Evolutionary conservation across 306 rosid genomes (phyloP).

Genomic region (Lathyrus sativus): DNA sequence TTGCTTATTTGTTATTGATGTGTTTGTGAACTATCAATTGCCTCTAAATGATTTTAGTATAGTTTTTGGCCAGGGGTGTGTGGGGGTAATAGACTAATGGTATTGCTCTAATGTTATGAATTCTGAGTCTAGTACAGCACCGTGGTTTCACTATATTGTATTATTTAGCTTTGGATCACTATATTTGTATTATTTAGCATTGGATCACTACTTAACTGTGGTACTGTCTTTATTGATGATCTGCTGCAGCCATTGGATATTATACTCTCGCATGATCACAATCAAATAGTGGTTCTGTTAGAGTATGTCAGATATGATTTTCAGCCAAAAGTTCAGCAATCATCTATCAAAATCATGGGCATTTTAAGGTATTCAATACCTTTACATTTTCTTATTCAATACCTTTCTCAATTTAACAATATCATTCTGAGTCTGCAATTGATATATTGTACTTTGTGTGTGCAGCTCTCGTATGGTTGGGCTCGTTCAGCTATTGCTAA

Average conservation of each 20-base stretch:
- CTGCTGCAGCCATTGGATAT: constrained; percentile 87
- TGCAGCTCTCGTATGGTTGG: constrained; percentile 95
- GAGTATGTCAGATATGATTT: constrained; percentile 97
- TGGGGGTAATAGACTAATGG: neutral
- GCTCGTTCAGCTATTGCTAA: constrained; percentile 80
- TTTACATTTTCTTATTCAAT: constrained; percentile 30
- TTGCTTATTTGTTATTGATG: constrained; percentile 14
- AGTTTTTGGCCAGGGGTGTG: neutral
- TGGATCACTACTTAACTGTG: constrained; percentile 3
- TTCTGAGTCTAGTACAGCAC: neutral
- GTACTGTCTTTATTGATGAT: constrained; percentile 19
- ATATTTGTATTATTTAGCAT: constrained; percentile 10
- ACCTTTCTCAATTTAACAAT: constrained; percentile 11
- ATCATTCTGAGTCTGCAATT: constrained; percentile 29
- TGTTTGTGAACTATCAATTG: neutral
- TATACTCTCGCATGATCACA: constrained; percentile 91
- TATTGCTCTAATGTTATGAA: constrained; percentile 4
- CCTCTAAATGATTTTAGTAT: constrained; percentile 7
- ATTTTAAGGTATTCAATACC: constrained; percentile 67
- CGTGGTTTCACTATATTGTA: constrained; percentile 2
- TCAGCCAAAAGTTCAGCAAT: constrained; percentile 83
- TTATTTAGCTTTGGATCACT: constrained; percentile 7
- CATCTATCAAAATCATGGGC: constrained; percentile 93
- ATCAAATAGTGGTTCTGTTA: constrained; percentile 83
- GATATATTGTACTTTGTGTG: constrained; percentile 38